Base-by-base conservation (phyloP, 768 basidiomycete genomes). In the Termitomyces sp. region DNA sequence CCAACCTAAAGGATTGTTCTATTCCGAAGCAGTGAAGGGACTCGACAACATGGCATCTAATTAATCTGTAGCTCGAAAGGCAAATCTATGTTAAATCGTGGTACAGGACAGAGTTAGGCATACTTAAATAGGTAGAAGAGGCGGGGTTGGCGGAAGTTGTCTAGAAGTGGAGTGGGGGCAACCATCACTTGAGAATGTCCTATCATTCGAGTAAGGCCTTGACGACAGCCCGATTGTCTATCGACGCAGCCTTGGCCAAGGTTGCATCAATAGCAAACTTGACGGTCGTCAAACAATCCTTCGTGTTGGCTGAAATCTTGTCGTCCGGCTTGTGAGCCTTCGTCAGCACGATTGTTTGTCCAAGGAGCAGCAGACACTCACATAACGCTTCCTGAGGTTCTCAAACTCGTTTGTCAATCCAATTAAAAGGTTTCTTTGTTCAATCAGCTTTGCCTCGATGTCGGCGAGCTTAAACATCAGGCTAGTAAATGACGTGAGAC, bases 191-290 rank as follows among this genome's bases (percentile, higher is more conserved):
- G 38, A 39, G 28, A 33, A 39, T 55, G 16, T n/a, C 42, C 28
- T 55, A 6, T 60, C 59, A 53, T n/a, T 60, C 20, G 1, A 60
- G n/a, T 35, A 60, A 48, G 8, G 35, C 32, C 5, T 54, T 60
- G 3, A 60, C 52, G 36, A 54, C 52, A 0, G 39, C 51, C 11
- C 12, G 22, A 32, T 36, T 46, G 20, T 60, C 59, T 28, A 60
- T 60, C 18, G 59, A 53, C 12, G 59, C 42, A 18, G 51, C 59
- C 44, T 60, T 60, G 35, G 59, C 59, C 40, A 51, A 35, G 24
- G 51, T 54, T 4, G 59, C 52, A 48, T 54, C 39, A 6, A 60
- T 44, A 44, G 59, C 59, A 52, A 44, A 48, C 22, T 42, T 54
- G 9, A 60, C 52, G 18, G 59, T 60, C 12, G 22, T 36, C 40